A percentile compares a stretch with the other conserved stretches of the same genome.
Conservation (phyloP, 2,329 filamentous ascomycete species). For the Samsoniella hepiali region DNA sequence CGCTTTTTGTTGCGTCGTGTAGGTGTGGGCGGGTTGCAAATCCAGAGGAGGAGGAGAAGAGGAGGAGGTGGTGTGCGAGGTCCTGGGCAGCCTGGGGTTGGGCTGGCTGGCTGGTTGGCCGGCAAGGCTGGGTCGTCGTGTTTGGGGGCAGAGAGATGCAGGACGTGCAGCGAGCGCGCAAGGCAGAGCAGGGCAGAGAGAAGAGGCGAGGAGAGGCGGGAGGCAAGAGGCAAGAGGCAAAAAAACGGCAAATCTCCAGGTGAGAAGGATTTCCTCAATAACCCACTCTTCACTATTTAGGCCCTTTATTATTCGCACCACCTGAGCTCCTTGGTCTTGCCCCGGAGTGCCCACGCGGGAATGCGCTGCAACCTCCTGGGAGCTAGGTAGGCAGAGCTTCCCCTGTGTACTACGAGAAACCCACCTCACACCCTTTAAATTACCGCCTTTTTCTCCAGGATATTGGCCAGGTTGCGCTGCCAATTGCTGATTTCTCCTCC, state of each 20-base stretch:
- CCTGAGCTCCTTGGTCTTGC: not conserved
- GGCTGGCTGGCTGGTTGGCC: too few relatives aligned
- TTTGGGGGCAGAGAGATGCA: not conserved
- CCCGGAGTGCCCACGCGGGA: conserved; percentile 9
- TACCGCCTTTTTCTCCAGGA: not conserved
- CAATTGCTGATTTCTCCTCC: too few relatives aligned
- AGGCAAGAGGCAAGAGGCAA: not conserved
- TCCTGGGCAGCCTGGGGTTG: not conserved
- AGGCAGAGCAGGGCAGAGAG: not conserved
- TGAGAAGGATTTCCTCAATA: not conserved
- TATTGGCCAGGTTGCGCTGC: not conserved
- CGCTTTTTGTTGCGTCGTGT: conserved; percentile 4
- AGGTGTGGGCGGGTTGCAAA: conserved; percentile 14
- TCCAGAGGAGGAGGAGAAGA: not conserved
- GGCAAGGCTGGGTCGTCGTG: not conserved
- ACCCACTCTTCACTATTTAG: not conserved
- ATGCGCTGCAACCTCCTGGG: conserved; percentile 3
- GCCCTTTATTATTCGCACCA: not conserved
- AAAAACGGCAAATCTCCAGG: not conserved
- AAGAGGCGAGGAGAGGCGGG: not conserved
- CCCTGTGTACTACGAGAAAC: not conserved
- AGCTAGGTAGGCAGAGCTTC: not conserved
- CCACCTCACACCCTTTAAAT: not conserved
- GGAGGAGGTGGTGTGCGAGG: not conserved
- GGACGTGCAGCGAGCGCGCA: not conserved